Conservation (phyloP, 2,329 filamentous ascomycete genomes). For the Paraphaeosphaeria sporulosa region DNA sequence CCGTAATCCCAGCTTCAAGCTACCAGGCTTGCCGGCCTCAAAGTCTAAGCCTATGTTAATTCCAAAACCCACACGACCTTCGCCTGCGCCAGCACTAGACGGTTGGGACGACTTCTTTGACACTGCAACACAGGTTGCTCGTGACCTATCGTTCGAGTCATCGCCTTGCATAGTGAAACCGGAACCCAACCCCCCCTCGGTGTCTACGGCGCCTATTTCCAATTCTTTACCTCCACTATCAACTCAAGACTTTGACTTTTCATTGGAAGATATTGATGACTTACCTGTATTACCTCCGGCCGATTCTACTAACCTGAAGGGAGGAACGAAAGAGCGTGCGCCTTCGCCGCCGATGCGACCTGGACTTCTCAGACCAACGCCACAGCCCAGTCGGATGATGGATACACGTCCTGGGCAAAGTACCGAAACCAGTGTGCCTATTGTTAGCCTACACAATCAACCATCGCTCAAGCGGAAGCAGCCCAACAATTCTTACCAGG, state of each 20-base stretch:
- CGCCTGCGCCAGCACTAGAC: constrained; percentile 20
- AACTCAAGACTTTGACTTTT: constrained; percentile 51
- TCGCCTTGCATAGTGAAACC: background rate
- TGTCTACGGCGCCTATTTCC: background rate
- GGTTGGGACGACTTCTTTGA: constrained; percentile 53
- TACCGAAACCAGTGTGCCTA: background rate
- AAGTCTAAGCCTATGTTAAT: constrained; percentile 15
- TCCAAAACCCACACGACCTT: background rate
- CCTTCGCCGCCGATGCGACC: background rate
- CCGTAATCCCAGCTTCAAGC: constrained; percentile 32
- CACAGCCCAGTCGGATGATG: background rate
- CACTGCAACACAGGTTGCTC: constrained; percentile 55
- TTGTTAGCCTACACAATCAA: background rate
- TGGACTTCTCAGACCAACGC: background rate
- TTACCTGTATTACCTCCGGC: constrained; percentile 10
- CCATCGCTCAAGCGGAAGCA: background rate
- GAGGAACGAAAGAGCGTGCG: background rate
- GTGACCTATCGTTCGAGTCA: constrained; percentile 45
- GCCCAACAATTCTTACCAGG: background rate
- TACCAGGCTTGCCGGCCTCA: constrained; percentile 36
- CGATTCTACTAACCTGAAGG: background rate
- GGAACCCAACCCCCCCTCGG: background rate
- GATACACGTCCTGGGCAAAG: too few relatives aligned
- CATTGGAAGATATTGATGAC: constrained; percentile 51
- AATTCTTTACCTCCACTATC: constrained; percentile 42